A percentile compares a stretch with the other conserved stretches of the same genome.
These are phyloP conservation scores for Amphicarpaea edgeworthii DNA, from an alignment of 306 rosid genomes.

Conservation along the genomic window DNA sequence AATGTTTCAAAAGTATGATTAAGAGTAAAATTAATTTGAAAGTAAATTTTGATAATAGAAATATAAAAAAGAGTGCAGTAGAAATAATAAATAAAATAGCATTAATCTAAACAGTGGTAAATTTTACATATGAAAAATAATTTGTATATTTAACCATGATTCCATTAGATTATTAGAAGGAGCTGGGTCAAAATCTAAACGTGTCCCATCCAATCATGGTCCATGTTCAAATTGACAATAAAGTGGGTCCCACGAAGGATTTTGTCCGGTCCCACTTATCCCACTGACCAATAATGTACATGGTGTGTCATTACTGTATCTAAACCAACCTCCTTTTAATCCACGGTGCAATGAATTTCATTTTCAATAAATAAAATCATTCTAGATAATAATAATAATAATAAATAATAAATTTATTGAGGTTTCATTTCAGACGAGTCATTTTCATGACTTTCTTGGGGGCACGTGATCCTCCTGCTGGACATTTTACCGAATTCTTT, in stretches of 20 bases:
- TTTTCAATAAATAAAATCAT: neutral
- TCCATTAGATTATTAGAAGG: too few species aligned
- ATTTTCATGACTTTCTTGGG: slow-evolving; percentile 31
- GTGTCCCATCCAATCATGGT: neutral
- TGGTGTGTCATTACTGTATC: slow-evolving; percentile 10
- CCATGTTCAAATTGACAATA: neutral
- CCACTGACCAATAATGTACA: slow-evolving; percentile 26
- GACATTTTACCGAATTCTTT: neutral
- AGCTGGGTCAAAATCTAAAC: neutral
- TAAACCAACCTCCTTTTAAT: slow-evolving; percentile 11
- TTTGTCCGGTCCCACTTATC: slow-evolving; percentile 1
- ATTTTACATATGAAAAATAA: too few species aligned
- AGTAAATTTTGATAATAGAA: too few species aligned
- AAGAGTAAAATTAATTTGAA: too few species aligned
- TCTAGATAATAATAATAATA: neutral
- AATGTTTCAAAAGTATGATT: too few species aligned
- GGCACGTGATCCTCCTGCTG: neutral
- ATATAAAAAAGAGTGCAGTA: too few species aligned
- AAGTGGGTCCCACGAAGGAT: slow-evolving; percentile 1
- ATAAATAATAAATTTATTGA: neutral
- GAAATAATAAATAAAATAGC: too few species aligned
- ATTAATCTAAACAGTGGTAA: too few species aligned
- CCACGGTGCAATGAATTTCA: slow-evolving; percentile 18
- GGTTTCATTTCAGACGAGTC: neutral
- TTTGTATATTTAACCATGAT: too few species aligned